Evolutionary conservation across 345 rosid genomes (phyloP), one percentile per base, ranked within the genome.

Genomic region (Gossypium arboreum): DNA sequence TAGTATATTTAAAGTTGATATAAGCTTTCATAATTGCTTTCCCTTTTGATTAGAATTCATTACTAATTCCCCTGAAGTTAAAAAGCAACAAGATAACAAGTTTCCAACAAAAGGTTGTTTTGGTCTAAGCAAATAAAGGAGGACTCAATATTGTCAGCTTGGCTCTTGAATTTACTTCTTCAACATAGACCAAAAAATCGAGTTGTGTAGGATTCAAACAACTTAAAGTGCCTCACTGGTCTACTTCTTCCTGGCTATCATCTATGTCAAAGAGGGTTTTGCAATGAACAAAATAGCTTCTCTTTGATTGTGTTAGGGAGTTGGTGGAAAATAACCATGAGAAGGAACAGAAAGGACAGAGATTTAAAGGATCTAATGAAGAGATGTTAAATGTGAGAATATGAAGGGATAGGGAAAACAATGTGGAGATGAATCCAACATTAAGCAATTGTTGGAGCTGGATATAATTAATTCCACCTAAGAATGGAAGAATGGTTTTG

Each of bases 221-320:
- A 71, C 15, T 61, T 15, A 74, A 76, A 75, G 73, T 77, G 62
- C 79, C 72, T n/a, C 70, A 80, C 41, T 24, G 47, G 13, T 74
- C 68, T n/a, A 64, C 76, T 43, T 12, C 65, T 45, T 59, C 64
- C 17, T 2, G 65, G 16, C 41, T 5, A 34, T 52, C 55, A 65
- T 52, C 73, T 20, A 82, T 67, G 77, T 78, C 86, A 18, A 84
- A 77, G 39, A 79, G 50, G 73, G 60, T 60, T 48, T 11, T 85
- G 76, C 83, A 81, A 73, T 87, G 83, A 63, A 82, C 83, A 45
- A 80, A 63, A 72, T 87, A 78, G 68, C 87, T 87, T 29, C 73
- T 87, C 56, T 82, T 85, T 44, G 89, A 87, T 52, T 87, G 84
- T 27, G 82, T 83, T 24, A 82, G 81, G 61, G 91, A 88, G 74